Evolutionary conservation across 352 stramenopile species (phyloP).

Genomic region (Phytophthora megakarya): DNA sequence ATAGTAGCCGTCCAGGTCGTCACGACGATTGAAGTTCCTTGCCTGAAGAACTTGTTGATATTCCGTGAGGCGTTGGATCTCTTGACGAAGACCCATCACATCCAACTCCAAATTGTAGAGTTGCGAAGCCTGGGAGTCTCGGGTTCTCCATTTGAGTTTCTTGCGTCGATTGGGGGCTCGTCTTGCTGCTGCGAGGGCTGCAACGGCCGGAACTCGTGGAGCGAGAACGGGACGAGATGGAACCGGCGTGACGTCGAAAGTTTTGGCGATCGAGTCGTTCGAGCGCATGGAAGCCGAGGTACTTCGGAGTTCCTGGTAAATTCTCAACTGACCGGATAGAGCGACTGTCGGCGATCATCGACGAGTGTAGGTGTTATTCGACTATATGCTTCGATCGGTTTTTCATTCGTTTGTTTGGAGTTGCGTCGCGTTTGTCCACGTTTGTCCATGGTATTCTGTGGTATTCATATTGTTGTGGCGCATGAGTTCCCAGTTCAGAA

Average conservation of each 20-base stretch:
- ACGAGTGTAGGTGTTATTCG: conserved; percentile 4
- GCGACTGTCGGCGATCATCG: conserved; percentile 1
- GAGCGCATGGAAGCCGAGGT: conserved; percentile 4
- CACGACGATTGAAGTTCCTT: conserved; percentile 42
- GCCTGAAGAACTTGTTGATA: conserved; percentile 38
- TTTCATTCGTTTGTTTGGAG: conserved; percentile 13
- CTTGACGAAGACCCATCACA: conserved; percentile 46
- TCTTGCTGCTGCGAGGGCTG: conserved; percentile 23
- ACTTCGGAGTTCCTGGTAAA: neutral
- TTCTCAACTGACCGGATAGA: conserved; percentile 11
- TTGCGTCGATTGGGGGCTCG: conserved; percentile 10
- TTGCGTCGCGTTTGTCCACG: neutral
- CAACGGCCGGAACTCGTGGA: conserved; percentile 14
- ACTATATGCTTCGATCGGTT: conserved; percentile 28
- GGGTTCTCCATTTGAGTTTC: conserved; percentile 62
- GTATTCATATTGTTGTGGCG: neutral
- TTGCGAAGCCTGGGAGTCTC: conserved; percentile 57
- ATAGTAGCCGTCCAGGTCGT: conserved; percentile 52
- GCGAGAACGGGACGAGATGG: conserved; percentile 21
- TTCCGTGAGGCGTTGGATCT: conserved; percentile 46
- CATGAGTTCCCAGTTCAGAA: neutral
- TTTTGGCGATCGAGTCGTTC: conserved; percentile 17
- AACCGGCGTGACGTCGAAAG: conserved; percentile 25
- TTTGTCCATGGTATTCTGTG: neutral
- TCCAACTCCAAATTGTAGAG: conserved; percentile 69